phyloP scores from a whole-genome alignment of 805 yeast species.

The Starmera amethionina region DNA sequence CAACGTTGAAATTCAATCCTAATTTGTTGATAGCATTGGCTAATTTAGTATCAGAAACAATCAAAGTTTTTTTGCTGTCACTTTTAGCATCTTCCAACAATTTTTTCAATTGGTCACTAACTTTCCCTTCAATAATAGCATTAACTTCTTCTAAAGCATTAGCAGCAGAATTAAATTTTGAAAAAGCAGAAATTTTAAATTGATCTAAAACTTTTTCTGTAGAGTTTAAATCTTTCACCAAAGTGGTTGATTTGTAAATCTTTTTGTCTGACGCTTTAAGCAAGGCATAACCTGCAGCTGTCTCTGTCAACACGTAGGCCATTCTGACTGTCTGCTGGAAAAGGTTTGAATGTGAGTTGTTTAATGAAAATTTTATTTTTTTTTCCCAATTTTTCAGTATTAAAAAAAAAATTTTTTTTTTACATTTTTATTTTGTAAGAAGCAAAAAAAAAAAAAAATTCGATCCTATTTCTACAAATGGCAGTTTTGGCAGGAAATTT shows the following conservation, averaged over 20 bases:
- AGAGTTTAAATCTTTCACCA: conserved; percentile 68
- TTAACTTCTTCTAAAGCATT: conserved; percentile 94
- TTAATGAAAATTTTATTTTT: conserved; percentile 1
- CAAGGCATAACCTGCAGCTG: conserved; percentile 98
- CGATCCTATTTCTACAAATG: no score
- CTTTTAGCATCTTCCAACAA: conserved; percentile 67
- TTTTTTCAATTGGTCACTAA: conserved; percentile 70
- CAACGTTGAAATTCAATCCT: conserved; percentile 78
- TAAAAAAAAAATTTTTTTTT: neutral
- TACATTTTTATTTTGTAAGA: no score
- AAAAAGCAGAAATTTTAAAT: conserved; percentile 91
- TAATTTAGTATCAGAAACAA: conserved; percentile 91
- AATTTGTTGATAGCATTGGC: conserved; percentile 95
- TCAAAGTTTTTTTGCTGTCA: conserved; percentile 76
- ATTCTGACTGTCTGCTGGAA: conserved; percentile 21
- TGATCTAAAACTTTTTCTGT: conserved; percentile 82
- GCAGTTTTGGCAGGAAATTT: no score
- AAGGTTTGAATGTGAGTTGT: no score
- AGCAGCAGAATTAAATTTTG: conserved; percentile 90
- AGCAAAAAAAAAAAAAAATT: conserved; percentile 3
- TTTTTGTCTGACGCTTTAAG: conserved; percentile 97
- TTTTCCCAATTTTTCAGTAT: conserved; percentile 2
- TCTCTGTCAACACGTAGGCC: conserved; percentile 92
- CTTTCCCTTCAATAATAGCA: conserved; percentile 88
- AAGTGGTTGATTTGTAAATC: conserved; percentile 73